Conservation (phyloP, 352 stramenopile species). For the Globisporangium canariense region DNA sequence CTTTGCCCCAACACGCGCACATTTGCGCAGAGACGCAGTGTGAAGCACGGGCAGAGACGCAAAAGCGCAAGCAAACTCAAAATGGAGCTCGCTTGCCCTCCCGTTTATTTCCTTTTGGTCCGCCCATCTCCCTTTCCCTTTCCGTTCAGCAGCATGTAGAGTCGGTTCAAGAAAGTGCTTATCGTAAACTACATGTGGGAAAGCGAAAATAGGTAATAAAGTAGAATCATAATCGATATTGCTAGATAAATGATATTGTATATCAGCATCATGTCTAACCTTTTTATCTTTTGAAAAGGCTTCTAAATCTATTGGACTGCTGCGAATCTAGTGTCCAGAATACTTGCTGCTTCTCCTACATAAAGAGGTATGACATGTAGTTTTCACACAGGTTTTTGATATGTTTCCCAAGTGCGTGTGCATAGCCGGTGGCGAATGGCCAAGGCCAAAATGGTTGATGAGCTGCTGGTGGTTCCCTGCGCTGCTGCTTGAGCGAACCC, state of each 20-base stretch:
- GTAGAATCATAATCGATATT: neutral
- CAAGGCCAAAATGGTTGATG: neutral
- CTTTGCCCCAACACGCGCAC: neutral
- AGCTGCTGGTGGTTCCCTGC: neutral
- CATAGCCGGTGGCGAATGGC: neutral
- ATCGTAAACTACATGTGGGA: neutral
- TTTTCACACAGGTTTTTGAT: neutral
- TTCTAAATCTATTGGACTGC: no score
- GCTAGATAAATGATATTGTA: neutral
- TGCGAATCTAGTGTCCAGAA: no score
- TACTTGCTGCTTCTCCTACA: no score
- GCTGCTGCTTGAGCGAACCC: neutral
- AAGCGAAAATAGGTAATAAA: neutral
- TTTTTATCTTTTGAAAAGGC: neutral
- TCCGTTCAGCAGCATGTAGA: conserved; percentile 8
- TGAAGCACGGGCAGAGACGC: conserved; percentile 1
- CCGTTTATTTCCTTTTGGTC: conserved; percentile 5
- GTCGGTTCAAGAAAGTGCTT: conserved; percentile 7
- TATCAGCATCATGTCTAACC: neutral
- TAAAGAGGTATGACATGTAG: no score
- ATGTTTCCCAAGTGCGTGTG: neutral
- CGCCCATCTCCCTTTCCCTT: conserved; percentile 6
- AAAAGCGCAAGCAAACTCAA: neutral
- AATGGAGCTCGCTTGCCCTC: neutral
- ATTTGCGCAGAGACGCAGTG: no score